Percentiles rank a stretch among this genome's conserved stretches.
Conservation (phyloP, 176 grass and related monocot genomes). For the Tillandsia leiboldiana region DNA sequence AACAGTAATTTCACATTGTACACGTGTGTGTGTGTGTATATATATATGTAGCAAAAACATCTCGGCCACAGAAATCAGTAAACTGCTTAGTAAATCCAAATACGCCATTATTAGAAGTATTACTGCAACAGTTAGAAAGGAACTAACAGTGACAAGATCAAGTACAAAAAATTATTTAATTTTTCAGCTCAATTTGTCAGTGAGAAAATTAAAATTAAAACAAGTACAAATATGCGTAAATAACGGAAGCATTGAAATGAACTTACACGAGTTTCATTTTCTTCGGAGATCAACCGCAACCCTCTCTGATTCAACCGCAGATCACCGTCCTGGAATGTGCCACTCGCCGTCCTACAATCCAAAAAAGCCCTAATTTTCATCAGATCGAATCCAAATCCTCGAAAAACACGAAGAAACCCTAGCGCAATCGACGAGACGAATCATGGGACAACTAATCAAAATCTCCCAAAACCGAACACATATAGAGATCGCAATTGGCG, state of each 20-base stretch:
- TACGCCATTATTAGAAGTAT: too few species aligned
- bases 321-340: conserved; percentile 89
- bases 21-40: too few species aligned
- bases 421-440: background rate
- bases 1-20: too few species aligned
- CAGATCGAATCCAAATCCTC: background rate
- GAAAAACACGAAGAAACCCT: background rate
- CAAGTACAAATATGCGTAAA: too few species aligned
- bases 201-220: too few species aligned
- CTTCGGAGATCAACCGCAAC: conserved; percentile 49
- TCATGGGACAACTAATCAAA: background rate
- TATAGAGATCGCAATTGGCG: background rate
- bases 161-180: too few species aligned
- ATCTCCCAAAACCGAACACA: background rate
- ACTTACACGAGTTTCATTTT: conserved; percentile 26
- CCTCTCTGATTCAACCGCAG: conserved; percentile 75
- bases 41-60: too few species aligned
- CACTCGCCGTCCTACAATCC: conserved; percentile 73
- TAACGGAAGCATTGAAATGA: background rate
- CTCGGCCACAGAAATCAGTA: too few species aligned
- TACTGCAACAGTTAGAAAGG: too few species aligned
- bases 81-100: too few species aligned
- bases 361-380: background rate
- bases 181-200: too few species aligned
- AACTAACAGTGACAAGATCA: too few species aligned